Evolutionary conservation across 176 grass and related monocot species (phyloP).

Genomic region (Thinopyrum elongatum): DNA sequence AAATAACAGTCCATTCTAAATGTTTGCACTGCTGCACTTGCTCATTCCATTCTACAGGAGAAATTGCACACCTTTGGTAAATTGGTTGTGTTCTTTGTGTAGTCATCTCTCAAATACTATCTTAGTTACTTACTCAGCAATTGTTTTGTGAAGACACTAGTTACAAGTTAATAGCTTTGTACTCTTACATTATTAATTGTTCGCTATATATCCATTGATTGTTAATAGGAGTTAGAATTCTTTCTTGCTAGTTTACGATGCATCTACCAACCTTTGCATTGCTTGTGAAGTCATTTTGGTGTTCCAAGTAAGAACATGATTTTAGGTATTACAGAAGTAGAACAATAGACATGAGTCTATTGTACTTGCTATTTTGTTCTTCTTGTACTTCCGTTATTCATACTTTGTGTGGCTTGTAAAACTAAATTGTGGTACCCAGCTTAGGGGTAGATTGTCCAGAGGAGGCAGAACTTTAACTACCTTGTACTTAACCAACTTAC

Average conservation of each 20-base stretch:
- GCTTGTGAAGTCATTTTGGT: no score
- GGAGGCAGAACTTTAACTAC: neutral
- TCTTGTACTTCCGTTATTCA: neutral
- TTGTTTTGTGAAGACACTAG: no score
- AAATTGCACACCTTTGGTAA: conserved; percentile 78
- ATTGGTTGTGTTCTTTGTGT: conserved; percentile 94
- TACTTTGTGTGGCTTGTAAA: neutral
- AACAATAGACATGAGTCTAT: no score
- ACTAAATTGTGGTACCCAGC: neutral
- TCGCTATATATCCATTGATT: no score
- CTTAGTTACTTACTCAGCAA: no score
- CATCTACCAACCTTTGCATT: no score
- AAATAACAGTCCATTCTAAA: conserved; percentile 12
- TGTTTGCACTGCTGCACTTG: conserved; percentile 74
- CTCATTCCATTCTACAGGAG: conserved; percentile 73
- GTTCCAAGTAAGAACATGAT: no score
- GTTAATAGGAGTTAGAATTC: no score
- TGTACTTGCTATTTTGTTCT: neutral
- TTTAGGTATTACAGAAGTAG: no score
- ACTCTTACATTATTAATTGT: no score
- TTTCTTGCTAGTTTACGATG: no score
- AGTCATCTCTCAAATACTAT: conserved; percentile 6
- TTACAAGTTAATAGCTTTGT: no score
- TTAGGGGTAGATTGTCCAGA: neutral
- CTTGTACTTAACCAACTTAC: neutral